phyloP scores from a whole-genome alignment of 2,329 filamentous ascomycete species.

The Hypocrella siamensis region DNA sequence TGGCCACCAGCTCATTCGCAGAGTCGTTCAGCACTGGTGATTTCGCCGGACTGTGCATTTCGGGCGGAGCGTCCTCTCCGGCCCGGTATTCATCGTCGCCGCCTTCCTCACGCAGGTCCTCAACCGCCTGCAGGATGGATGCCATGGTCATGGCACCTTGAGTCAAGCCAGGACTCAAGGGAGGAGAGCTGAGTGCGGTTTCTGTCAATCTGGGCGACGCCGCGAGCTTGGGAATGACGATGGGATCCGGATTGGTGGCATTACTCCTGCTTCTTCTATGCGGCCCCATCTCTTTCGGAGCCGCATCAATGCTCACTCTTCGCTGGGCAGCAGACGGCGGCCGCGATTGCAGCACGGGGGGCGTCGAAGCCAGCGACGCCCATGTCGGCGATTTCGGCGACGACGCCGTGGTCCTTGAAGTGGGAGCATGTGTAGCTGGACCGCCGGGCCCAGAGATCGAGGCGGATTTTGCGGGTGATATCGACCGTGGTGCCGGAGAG shows the following conservation, averaged over 20 bases:
- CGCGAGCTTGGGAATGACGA: constrained; percentile 17
- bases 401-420: constrained; percentile 7
- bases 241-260: constrained; percentile 16
- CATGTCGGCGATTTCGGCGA: constrained; percentile 12
- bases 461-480: constrained; percentile 33
- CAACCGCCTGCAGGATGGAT: constrained; percentile 38
- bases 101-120: constrained; percentile 26
- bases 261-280: constrained; percentile 27
- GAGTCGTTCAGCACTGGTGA: constrained; percentile 38
- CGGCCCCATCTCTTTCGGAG: constrained; percentile 17
- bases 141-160: constrained; percentile 31
- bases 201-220: constrained; percentile 18
- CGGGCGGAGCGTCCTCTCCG: constrained; percentile 17
- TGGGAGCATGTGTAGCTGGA: constrained; percentile 7
- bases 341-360: constrained; percentile 19
- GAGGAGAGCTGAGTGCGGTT: constrained; percentile 17
- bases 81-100: constrained; percentile 10
- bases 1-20: constrained; percentile 65
- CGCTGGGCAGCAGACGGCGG: constrained; percentile 16
- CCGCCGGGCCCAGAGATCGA: no score
- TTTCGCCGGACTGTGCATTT: constrained; percentile 40
- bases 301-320: constrained; percentile 26
- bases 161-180: constrained; percentile 13
- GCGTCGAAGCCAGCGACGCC: constrained; percentile 15
- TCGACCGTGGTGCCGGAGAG: constrained; percentile 22